Evolutionary conservation across 176 grass and related monocot genomes (phyloP), one percentile per base, ranked within the genome.

Genomic region (Oryza glumipatula): DNA sequence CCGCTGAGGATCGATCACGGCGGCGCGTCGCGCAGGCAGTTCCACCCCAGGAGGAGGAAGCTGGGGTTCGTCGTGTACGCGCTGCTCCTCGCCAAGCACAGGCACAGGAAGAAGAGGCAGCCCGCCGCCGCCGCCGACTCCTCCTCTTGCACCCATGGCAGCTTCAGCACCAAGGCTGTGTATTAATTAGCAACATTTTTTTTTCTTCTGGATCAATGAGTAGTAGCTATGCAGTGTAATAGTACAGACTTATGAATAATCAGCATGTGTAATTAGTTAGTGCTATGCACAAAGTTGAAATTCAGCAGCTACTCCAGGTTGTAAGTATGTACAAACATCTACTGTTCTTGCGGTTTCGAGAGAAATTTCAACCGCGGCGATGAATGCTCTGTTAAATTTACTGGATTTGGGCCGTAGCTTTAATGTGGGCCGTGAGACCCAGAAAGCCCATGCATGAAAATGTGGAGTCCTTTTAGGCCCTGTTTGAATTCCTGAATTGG

Each of bases 31-130:
- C 88, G 78, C 38, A 92, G 88, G 58, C 86, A 91, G 80, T 82
- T 84, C 81, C 84, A 83, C 0, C 64, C 81, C 3, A 99, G 85
- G 78, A 86, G 86, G 88, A 92, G 87, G 86, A 96, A 74, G 71
- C 77, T 96, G 44, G 84, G 91, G 11, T 85, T 99, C 49, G 72
- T 92, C 0, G 86, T 91, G 41, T 92, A 91, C 4, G 88, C 93
- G 2, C 63, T 99, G 48, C 86, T 99, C 23, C 78, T 96, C 47
- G 89, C 84, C 0, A 96, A 73, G 81, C 86, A 86, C 70, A 95
- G 75, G 91, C 83, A 80, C 11, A 89, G 88, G 83, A 94, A 83
- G 83, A 90, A 58, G 76, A 75, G 90, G 22, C 47, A 49, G 12
- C 52, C 52, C 52, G 79, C 21, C 56, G 54, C 7, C 24, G 82